Percentiles rank a stretch among this genome's conserved stretches.
These are phyloP conservation scores for Magnolia kwangsiensis DNA, from an alignment of 164 flowering plant species.

Conservation along the genomic window DNA sequence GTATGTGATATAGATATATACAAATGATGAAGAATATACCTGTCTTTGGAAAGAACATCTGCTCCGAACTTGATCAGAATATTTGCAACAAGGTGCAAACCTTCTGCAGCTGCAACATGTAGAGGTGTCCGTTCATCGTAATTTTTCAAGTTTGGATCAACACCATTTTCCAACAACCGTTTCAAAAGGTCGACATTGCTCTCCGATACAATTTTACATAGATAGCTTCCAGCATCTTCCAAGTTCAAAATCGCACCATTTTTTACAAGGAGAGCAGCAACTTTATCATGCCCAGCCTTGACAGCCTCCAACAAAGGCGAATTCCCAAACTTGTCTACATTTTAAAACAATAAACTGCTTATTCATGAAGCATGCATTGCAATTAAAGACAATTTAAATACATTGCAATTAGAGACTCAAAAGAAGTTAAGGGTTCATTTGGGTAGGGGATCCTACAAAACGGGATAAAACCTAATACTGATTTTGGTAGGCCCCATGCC, in stretches of 20 bases:
- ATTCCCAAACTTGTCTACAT: constrained; percentile 49
- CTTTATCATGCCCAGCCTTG: constrained; percentile 51
- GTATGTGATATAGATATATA: neutral
- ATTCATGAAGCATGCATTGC: neutral
- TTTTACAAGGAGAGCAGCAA: constrained; percentile 37
- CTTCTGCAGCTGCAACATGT: constrained; percentile 60
- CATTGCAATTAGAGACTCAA: neutral
- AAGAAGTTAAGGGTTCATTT: neutral
- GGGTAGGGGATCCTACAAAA: too few species aligned
- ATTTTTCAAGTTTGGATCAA: constrained; percentile 52
- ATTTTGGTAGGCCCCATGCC: too few species aligned
- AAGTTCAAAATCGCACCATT: constrained; percentile 41
- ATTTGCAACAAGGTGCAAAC: constrained; percentile 36
- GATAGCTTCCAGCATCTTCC: constrained; percentile 47
- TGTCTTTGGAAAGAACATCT: constrained; percentile 48
- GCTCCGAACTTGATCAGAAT: constrained; percentile 50
- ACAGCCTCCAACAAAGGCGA: constrained; percentile 65
- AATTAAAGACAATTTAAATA: neutral
- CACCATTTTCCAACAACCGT: constrained; percentile 43
- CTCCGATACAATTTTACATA: constrained; percentile 42
- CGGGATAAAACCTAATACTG: too few species aligned
- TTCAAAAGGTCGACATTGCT: constrained; percentile 38
- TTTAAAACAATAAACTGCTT: neutral
- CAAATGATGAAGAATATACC: constrained; percentile 23
- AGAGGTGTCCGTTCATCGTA: constrained; percentile 61